Base-by-base conservation (phyloP, 2,329 filamentous ascomycete species). In the Sporothrix sp. region DNA sequence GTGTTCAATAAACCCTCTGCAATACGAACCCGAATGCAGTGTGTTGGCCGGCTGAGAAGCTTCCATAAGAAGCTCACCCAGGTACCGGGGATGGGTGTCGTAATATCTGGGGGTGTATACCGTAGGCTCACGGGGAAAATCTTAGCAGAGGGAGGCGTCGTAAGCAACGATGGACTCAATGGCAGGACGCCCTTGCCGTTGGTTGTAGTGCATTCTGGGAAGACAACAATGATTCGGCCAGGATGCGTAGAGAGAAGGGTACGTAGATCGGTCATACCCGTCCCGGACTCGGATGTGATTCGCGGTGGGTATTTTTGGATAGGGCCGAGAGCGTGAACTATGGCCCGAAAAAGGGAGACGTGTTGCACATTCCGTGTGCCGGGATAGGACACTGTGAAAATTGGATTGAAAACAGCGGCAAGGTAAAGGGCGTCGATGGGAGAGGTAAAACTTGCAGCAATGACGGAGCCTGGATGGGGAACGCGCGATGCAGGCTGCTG, bases 361-460 rank as follows among this genome's bases (percentile, higher is more conserved):
- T 76, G 84, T 59, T 84, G 81, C 23, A 98, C 85, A 53, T 82
- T 78, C 42, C 80, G 77, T 3, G 81, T 84, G 53, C 74, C 71
- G 0, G 90, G 88, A 65, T 88, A 96, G 0, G 85, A 87, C 40
- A 86, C 73, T 10, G 89, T 94, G 69, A 98, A 97, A 64, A 98
- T 77, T 3, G 93, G 93, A 64, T 96, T 88, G 71, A 97, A 98
- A 62, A 97, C 88, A 56, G 89, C 90, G 53, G 93, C 88, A 21
- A 98, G 81, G 67, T 97, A 98, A 51, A 98, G 72, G 14, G 89
- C 84, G 65, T 98, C 93, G 64, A 98, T 79, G 8, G 93, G 93
- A 9, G 87, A 94, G 30, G 90, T 96, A 65, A 90, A 93, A 55
- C 88, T 93, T 47, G 87, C 85, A 44, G 88, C 90, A 60, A 98